Evolutionary conservation across 495 filamentous ascomycete species (phyloP).

Genomic region (Penicillium verhagenii): DNA sequence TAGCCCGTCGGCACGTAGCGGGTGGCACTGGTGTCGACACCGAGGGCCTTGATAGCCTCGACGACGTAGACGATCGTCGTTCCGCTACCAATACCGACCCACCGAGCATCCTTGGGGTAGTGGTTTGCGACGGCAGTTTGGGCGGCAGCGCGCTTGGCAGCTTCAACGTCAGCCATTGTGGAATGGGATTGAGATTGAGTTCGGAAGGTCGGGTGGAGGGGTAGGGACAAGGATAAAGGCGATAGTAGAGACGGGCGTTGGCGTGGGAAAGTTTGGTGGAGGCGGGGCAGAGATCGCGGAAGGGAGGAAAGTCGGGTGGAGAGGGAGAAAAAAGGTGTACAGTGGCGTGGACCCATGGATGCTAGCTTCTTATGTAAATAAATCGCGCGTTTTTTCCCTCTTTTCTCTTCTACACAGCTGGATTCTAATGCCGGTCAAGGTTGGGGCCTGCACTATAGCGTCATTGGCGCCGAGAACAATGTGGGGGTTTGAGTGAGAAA

Average conservation of each 20-base stretch:
- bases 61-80: conserved; percentile 95
- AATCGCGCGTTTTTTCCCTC: neutral
- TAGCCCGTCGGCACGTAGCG: conserved; percentile 89
- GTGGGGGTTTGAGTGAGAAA: conserved; percentile 6
- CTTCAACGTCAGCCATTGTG: conserved; percentile 60
- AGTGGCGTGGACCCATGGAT: conserved; percentile 9
- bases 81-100: conserved; percentile 90
- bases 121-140: conserved; percentile 80
- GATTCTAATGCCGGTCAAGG: neutral
- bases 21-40: conserved; percentile 58
- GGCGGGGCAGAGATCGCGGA: conserved; percentile 9
- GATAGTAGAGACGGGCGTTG: conserved; percentile 13
- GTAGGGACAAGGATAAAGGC: conserved; percentile 5
- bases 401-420: too few species aligned
- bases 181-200: conserved; percentile 26
- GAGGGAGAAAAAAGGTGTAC: neutral
- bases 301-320: conserved; percentile 5
- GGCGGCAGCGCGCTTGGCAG: conserved; percentile 81
- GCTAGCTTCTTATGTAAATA: neutral
- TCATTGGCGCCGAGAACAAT: conserved; percentile 8
- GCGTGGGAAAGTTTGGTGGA: conserved; percentile 12
- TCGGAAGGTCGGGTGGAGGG: neutral
- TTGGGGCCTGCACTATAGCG: conserved; percentile 13
- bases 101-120: conserved; percentile 67
- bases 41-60: conserved; percentile 79